Conservation (phyloP, 352 stramenopile species). For the Elongisporangium undulatum region DNA sequence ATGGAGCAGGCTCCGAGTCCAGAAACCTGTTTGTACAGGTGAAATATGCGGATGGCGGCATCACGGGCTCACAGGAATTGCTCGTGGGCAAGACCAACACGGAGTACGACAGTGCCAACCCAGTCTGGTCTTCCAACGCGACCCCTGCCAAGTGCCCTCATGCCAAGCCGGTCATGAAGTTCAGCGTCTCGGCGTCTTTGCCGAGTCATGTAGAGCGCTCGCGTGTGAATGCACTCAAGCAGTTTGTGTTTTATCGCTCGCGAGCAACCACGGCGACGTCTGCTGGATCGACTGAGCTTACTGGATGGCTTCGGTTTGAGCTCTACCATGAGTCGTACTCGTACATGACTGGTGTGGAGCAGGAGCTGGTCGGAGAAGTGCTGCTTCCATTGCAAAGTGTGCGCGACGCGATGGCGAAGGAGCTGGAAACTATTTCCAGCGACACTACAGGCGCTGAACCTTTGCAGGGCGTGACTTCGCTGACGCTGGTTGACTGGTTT, state of each 20-base stretch:
- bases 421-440: slow-evolving; percentile 11
- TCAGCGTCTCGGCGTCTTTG: slow-evolving; percentile 43
- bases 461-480: slow-evolving; percentile 45
- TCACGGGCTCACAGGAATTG: slow-evolving; percentile 43
- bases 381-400: slow-evolving; percentile 66
- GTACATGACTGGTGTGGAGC: slow-evolving; percentile 74
- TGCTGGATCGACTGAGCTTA: slow-evolving; percentile 23
- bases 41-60: slow-evolving; percentile 47
- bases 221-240: slow-evolving; percentile 61
- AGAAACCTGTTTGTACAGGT: slow-evolving; percentile 66
- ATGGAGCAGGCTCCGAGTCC: slow-evolving; percentile 12
- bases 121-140: slow-evolving; percentile 76
- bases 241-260: slow-evolving; percentile 74
- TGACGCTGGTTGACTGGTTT: slow-evolving; percentile 79
- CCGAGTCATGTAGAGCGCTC: slow-evolving; percentile 62
- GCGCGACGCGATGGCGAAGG: slow-evolving; percentile 44
- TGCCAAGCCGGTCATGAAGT: slow-evolving; percentile 56
- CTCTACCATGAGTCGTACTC: slow-evolving; percentile 74
- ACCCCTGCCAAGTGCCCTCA: slow-evolving; percentile 51
- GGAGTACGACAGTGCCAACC: slow-evolving; percentile 68
- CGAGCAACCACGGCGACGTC: slow-evolving; percentile 4
- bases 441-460: slow-evolving; percentile 7
- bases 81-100: slow-evolving; percentile 83
- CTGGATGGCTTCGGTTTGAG: slow-evolving; percentile 69
- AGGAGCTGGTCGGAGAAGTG: slow-evolving; percentile 69